Conservation (phyloP, 257 asterid species). For the Nicotiana otophora region DNA sequence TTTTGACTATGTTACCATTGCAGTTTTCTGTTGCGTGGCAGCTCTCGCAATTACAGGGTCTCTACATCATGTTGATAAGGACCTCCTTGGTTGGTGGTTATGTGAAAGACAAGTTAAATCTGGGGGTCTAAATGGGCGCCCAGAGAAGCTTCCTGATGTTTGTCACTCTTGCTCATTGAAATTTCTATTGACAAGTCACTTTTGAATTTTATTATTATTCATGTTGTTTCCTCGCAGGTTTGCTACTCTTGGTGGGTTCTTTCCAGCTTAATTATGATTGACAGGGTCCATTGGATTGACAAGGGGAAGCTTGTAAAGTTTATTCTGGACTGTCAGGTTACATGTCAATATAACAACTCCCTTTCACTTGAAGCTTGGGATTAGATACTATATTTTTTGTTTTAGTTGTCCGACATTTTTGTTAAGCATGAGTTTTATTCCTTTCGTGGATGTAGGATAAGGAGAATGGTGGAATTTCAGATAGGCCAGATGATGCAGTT, state of each 20-base stretch:
- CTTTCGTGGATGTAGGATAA: constrained; percentile 44
- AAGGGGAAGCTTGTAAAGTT: constrained; percentile 65
- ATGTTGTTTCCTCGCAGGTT: constrained; percentile 43
- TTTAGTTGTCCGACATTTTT: neutral
- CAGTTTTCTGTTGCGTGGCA: constrained; percentile 96
- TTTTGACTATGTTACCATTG: constrained; percentile 4
- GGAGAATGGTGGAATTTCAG: constrained; percentile 95
- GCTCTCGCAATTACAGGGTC: constrained; percentile 90
- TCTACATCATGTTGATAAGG: constrained; percentile 83
- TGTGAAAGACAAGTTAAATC: constrained; percentile 92
- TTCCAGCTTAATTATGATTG: constrained; percentile 84
- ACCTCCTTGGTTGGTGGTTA: constrained; percentile 99
- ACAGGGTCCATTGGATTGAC: constrained; percentile 91
- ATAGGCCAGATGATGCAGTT: constrained; percentile 90
- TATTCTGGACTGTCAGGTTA: constrained; percentile 90
- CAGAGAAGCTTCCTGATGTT: constrained; percentile 99
- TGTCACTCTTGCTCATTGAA: constrained; percentile 17
- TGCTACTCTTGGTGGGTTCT: constrained; percentile 99
- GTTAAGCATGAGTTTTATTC: neutral
- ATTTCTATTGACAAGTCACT: neutral
- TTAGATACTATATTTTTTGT: neutral
- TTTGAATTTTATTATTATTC: neutral
- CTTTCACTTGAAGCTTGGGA: neutral
- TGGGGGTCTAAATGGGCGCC: constrained; percentile 97
- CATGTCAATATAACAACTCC: neutral